phyloP scores from a whole-genome alignment of 305 asterid genomes.

The Andrographis paniculata region DNA sequence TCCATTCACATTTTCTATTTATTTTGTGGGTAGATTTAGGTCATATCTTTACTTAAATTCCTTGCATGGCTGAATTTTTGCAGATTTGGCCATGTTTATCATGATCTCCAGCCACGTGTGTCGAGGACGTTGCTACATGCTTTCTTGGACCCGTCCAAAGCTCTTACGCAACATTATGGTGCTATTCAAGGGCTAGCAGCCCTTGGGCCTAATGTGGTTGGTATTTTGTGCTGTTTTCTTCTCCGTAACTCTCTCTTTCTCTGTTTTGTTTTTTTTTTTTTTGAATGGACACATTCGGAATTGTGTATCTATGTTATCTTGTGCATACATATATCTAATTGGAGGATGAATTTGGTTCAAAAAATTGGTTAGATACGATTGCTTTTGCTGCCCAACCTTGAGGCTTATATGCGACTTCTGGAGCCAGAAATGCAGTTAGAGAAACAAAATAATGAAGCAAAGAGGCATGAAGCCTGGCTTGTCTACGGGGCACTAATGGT shows the following conservation, averaged over 20 bases:
- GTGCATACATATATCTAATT: too few species aligned
- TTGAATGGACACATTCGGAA: too few species aligned
- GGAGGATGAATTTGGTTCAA: background rate
- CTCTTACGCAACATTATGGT: slow-evolving; percentile 95
- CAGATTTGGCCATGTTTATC: slow-evolving; percentile 87
- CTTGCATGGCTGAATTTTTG: slow-evolving; percentile 8
- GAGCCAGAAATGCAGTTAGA: slow-evolving; percentile 96
- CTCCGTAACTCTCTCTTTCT: too few species aligned
- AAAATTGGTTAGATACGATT: slow-evolving; percentile 53
- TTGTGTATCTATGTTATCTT: too few species aligned
- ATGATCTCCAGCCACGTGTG: slow-evolving; percentile 79
- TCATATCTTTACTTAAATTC: background rate
- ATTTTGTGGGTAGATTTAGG: background rate
- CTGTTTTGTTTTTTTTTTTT: too few species aligned
- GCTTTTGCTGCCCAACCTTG: slow-evolving; percentile 82
- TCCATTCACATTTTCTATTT: too few species aligned
- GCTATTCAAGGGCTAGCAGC: slow-evolving; percentile 94
- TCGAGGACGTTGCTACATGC: slow-evolving; percentile 72
- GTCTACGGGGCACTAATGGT: slow-evolving; percentile 92
- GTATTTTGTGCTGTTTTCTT: slow-evolving; percentile 20
- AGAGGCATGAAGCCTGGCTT: slow-evolving; percentile 97
- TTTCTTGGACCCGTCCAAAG: slow-evolving; percentile 75
- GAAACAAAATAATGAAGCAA: slow-evolving; percentile 80
- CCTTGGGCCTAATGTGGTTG: slow-evolving; percentile 93
- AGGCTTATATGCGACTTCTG: slow-evolving; percentile 63